A percentile compares a stretch with the other conserved stretches of the same genome.
Conservation (phyloP, 192 early-diverging fungal genomes). For the Linnemannia schmuckeri region DNA sequence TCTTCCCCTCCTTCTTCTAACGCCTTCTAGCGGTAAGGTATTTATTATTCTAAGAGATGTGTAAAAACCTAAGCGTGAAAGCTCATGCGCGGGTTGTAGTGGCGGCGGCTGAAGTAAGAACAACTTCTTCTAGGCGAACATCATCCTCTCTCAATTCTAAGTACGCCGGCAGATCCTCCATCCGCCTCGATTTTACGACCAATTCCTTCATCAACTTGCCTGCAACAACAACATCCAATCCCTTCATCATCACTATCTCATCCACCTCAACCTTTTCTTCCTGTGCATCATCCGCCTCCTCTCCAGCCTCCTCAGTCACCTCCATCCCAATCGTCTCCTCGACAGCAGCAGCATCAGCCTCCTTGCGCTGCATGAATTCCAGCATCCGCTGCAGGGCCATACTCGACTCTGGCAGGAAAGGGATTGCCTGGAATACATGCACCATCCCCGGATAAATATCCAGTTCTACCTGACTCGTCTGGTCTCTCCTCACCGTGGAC, state of each 20-base stretch:
- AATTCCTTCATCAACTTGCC: background rate
- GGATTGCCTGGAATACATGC: constrained; percentile 51
- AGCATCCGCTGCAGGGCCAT: constrained; percentile 39
- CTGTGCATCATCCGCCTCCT: background rate
- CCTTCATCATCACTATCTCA: background rate
- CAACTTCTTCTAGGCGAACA: background rate
- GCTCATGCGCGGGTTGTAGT: background rate
- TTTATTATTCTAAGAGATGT: background rate
- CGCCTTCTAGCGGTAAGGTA: too few species aligned
- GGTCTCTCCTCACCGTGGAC: background rate
- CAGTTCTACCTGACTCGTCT: constrained; percentile 18
- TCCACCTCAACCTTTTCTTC: background rate
- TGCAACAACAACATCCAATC: background rate
- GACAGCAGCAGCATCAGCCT: background rate
- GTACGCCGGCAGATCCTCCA: background rate
- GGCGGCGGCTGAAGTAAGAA: background rate
- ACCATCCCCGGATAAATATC: constrained; percentile 54
- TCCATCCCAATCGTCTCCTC: background rate
- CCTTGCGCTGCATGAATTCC: constrained; percentile 43
- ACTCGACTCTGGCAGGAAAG: constrained; percentile 37
- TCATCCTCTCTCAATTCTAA: constrained; percentile 6
- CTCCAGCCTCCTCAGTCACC: background rate
- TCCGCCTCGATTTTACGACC: background rate
- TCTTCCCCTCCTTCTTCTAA: too few species aligned
- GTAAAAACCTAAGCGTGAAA: background rate